Base-by-base conservation (phyloP, 441 rosid species). In the Adansonia grandidieri region DNA sequence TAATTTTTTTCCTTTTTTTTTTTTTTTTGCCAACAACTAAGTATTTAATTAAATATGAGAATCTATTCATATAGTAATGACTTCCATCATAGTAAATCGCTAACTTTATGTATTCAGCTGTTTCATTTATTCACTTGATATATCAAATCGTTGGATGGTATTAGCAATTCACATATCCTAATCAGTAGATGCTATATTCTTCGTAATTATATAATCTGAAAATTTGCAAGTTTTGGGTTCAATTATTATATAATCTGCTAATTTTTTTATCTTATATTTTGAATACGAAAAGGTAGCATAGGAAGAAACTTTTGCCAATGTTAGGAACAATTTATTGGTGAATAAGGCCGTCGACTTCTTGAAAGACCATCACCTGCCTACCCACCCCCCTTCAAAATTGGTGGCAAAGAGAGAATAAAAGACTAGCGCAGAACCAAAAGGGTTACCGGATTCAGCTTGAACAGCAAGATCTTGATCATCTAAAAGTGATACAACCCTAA, bases 301-400 rank as follows among this genome's bases (percentile, higher is more conserved):
- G 47, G 68, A 63, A 63, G 44, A 48, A 50, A 50, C 7, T 22
- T 50, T 60, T 60, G 17, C 48, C 47, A 64, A 64, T 70, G 17
- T n/a, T 28, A 70, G 60, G 57, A 44, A 63, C 68, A 6, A 14
- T 32, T 45, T 45, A 63, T 14, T 28, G 19, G 67, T 63, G 68
- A 63, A 37, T 17, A 63, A 63, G 45, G 19, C 68, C 32, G 10
- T 45, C 2, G 5, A 63, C 20, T 32, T 32, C 68, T 50, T 70
- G 56, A 70, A 50, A 24, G 74, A 70, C 40, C 58, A 24, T 17
- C n/a, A 42, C 53, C 28, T 28, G 32, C 32, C 32, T 28, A 28
- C 24, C 24, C n/a, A n/a, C 6, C 1, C 10, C 15, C 10, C 68
- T 10, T 0, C 71, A 20, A 44, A 44, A 44, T 9, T 44, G 53